phyloP scores from a whole-genome alignment of 805 yeast species.

The Starmerella sirachaensis region DNA sequence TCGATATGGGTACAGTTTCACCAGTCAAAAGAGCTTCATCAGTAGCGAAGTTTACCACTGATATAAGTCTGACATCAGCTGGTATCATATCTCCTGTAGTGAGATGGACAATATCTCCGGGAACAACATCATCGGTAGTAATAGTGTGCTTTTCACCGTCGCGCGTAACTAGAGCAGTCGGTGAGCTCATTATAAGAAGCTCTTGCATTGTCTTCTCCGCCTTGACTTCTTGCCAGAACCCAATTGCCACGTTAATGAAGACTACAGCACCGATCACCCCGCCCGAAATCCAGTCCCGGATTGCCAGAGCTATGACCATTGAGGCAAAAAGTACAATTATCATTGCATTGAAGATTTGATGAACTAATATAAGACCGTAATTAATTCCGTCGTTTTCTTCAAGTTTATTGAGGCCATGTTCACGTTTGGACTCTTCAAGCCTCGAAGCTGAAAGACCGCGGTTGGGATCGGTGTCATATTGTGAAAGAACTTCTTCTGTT shows the following conservation, averaged over 20 bases:
- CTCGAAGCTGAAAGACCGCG: slow-evolving; percentile 37
- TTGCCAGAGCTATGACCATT: slow-evolving; percentile 58
- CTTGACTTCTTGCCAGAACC: slow-evolving; percentile 56
- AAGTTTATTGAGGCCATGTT: slow-evolving; percentile 47
- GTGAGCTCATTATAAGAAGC: slow-evolving; percentile 51
- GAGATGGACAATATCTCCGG: slow-evolving; percentile 74
- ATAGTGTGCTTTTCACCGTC: slow-evolving; percentile 45
- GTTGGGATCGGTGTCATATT: slow-evolving; percentile 33
- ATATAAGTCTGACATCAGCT: slow-evolving; percentile 75
- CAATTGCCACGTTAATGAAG: slow-evolving; percentile 49
- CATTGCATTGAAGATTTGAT: slow-evolving; percentile 70
- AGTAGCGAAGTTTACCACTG: slow-evolving; percentile 64
- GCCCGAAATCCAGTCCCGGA: slow-evolving; percentile 69
- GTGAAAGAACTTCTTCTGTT: slow-evolving; percentile 30
- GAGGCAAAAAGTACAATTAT: slow-evolving; percentile 57
- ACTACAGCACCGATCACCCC: slow-evolving; percentile 68
- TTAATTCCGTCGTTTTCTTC: slow-evolving; percentile 51
- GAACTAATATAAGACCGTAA: slow-evolving; percentile 42
- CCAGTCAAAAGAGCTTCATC: slow-evolving; percentile 94
- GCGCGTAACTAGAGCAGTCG: slow-evolving; percentile 57
- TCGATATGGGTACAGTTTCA: slow-evolving; percentile 57
- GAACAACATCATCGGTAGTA: slow-evolving; percentile 54
- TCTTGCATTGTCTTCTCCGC: slow-evolving; percentile 77
- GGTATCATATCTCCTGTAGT: slow-evolving; percentile 90
- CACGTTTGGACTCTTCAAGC: slow-evolving; percentile 26